These are phyloP conservation scores for Stagonosporopsis rhizophila DNA, from an alignment of 2,329 filamentous ascomycete species.

Conservation along the genomic window DNA sequence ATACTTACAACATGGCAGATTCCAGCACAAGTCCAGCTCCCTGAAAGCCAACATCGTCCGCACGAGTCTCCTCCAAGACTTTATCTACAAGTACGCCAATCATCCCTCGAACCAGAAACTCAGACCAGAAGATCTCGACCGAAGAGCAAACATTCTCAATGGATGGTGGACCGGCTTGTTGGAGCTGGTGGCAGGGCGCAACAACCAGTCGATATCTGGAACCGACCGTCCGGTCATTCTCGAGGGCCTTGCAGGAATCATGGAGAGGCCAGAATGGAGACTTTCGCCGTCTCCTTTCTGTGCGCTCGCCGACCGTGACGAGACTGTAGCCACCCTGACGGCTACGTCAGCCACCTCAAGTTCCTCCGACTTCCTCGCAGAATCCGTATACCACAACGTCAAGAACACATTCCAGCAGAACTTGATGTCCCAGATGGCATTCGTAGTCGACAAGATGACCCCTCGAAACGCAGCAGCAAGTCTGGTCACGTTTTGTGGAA, in stretches of 20 bases:
- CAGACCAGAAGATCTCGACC: slow-evolving; percentile 81
- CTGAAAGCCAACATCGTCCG: slow-evolving; percentile 80
- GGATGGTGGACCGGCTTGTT: slow-evolving; percentile 89
- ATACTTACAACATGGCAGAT: slow-evolving; percentile 53
- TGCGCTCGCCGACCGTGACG: slow-evolving; percentile 64
- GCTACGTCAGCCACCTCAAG: slow-evolving; percentile 66
- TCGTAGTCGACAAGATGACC: slow-evolving; percentile 90
- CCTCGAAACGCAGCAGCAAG: slow-evolving; percentile 72
- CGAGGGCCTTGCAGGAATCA: slow-evolving; percentile 79
- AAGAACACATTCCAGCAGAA: slow-evolving; percentile 86
- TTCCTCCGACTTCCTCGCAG: slow-evolving; percentile 71
- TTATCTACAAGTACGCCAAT: slow-evolving; percentile 72
- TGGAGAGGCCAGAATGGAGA: slow-evolving; percentile 90
- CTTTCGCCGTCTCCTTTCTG: slow-evolving; percentile 72
- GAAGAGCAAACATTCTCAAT: slow-evolving; percentile 78
- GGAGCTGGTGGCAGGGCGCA: slow-evolving; percentile 78
- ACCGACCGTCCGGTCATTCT: slow-evolving; percentile 83
- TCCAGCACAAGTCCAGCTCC: slow-evolving; percentile 74
- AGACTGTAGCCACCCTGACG: slow-evolving; percentile 53
- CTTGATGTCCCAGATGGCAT: slow-evolving; percentile 79
- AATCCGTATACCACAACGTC: slow-evolving; percentile 86
- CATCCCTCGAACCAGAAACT: slow-evolving; percentile 72
- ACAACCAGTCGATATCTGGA: slow-evolving; percentile 78
- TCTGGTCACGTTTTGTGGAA: slow-evolving; percentile 82
- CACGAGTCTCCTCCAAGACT: slow-evolving; percentile 71